Percentiles rank a stretch among this genome's conserved stretches.
Conservation (phyloP, 371 early-diverging fungal species). For the Gilbertella persicaria region DNA sequence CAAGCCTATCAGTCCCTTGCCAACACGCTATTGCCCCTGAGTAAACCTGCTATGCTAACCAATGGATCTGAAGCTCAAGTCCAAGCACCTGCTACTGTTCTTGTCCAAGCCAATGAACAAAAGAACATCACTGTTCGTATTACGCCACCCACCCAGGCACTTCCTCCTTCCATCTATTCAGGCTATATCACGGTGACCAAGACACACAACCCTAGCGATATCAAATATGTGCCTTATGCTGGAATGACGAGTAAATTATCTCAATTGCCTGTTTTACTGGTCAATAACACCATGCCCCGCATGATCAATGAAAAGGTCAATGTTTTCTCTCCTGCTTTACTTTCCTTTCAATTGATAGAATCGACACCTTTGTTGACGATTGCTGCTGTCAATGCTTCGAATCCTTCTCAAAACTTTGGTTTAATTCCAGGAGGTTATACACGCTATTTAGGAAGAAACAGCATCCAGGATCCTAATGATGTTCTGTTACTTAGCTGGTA, state of each 20-base stretch:
- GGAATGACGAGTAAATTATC: conserved; percentile 34
- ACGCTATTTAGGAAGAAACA: conserved; percentile 33
- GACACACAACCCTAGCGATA: conserved; percentile 4
- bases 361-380: conserved; percentile 30
- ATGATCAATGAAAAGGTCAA: conserved; percentile 10
- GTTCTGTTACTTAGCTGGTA: conserved; percentile 29
- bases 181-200: conserved; percentile 35
- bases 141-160: conserved; percentile 20
- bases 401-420: conserved; percentile 20
- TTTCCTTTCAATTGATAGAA: conserved; percentile 30
- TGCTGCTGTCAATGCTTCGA: conserved; percentile 24
- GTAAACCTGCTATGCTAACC: neutral
- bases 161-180: conserved; percentile 42
- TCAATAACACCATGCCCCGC: conserved; percentile 38
- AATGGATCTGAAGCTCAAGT: conserved; percentile 9
- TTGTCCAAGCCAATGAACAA: conserved; percentile 25
- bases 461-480: conserved; percentile 26
- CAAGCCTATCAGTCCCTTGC: conserved; percentile 39
- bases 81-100: conserved; percentile 23
- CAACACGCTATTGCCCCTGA: neutral
- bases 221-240: conserved; percentile 43
- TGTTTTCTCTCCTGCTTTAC: conserved; percentile 15
- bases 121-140: conserved; percentile 32
- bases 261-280: conserved; percentile 31
- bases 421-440: conserved; percentile 39